Evolutionary conservation across 2,329 filamentous ascomycete genomes (phyloP), one percentile per base, ranked within the genome.

Genomic region (Triangularia setosa): DNA sequence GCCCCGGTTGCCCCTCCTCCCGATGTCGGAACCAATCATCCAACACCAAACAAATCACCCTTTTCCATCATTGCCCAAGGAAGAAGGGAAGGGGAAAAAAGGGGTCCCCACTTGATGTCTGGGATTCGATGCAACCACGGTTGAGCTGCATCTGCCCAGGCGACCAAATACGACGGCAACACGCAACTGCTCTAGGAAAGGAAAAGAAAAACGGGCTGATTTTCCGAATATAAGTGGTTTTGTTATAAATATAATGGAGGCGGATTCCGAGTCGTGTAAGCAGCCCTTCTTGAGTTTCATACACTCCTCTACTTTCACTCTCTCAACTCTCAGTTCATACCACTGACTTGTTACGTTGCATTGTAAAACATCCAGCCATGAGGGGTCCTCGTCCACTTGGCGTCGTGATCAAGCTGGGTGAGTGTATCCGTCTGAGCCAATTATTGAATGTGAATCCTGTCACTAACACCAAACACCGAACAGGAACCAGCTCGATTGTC

Each of bases 401-500:
- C 61, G 86, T 95, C 68, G 91, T 96, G 72, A 94, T 96, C 73
- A 96, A 96, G 81, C 85, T 96, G 69, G 92, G 92, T 95, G 84
- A 76, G 84, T 60, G 52, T 44, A 18, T 25, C 21, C 52, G 23
- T 25, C 23, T 9, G 40, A 59, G 56, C 11, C 23, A 60, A 27
- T 56, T 30, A 24, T 54, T 30, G 58, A 33, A 30, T n/a, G 18
- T 48, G 52, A 33, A 66, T 23, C 28, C 21, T 11, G 6, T 48
- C 24, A 60, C 63, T 60, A 58, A 61, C 53, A 2, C 12, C 23
- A 28, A 57, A 48, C n/a, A 4, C 35, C n/a, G 1, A 3, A 23
- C 71, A 99, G 95, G 95, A 72, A 98, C 95, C 56, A 97, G 93
- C 77, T 98, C 95, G n/a, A 98, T 99, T 71, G 93, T 99, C 69